These are phyloP conservation scores for Solanum chmielewskii DNA, from an alignment of 257 asterid genomes.

Conservation along the genomic window DNA sequence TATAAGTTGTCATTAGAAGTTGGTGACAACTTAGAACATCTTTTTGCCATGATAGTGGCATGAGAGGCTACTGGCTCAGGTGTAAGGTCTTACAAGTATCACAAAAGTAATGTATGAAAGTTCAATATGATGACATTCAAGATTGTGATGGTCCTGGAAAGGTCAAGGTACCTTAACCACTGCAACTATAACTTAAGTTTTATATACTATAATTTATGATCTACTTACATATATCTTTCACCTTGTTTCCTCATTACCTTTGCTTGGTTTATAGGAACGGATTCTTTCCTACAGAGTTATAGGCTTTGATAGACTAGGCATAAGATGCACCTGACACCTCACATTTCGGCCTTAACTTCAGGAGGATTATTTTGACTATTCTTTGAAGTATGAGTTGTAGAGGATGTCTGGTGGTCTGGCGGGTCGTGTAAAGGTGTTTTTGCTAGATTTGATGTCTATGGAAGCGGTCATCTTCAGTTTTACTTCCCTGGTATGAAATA, in stretches of 20 bases:
- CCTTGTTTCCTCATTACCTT: background rate
- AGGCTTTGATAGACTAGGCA: background rate
- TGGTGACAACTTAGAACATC: too few relatives aligned
- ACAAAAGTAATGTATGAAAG: too few relatives aligned
- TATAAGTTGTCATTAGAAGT: too few relatives aligned
- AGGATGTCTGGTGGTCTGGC: background rate
- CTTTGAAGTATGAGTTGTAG: background rate
- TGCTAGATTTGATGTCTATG: background rate
- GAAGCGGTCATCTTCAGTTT: background rate
- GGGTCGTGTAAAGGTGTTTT: background rate
- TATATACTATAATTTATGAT: background rate
- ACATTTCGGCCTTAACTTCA: fast-evolving
- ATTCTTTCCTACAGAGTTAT: background rate
- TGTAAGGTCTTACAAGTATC: too few relatives aligned
- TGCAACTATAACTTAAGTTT: background rate
- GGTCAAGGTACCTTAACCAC: too few relatives aligned
- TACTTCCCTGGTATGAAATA: background rate
- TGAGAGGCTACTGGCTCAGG: too few relatives aligned
- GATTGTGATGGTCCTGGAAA: too few relatives aligned
- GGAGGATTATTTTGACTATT: background rate
- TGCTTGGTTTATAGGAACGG: background rate
- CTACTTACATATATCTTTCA: background rate
- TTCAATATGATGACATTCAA: too few relatives aligned
- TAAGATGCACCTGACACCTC: background rate
- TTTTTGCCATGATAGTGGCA: too few relatives aligned